Conservation (phyloP, 2,329 filamentous ascomycete species). For the Colletotrichum falcatum region DNA sequence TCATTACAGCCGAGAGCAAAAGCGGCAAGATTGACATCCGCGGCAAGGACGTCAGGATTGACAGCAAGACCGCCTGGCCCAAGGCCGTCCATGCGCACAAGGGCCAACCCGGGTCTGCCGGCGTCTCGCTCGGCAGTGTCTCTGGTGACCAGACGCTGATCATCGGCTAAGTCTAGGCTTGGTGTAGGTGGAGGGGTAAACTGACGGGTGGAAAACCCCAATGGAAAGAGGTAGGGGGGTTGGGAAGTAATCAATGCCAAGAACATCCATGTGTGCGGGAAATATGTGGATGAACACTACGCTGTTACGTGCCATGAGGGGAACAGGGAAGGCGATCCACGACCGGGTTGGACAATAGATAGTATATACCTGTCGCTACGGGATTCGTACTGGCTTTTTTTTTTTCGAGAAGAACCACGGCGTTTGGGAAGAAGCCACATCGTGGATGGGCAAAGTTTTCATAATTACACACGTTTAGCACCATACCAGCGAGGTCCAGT, state of each 20-base stretch:
- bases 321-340: background rate
- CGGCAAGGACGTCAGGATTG: constrained; percentile 58
- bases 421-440: background rate
- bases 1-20: constrained; percentile 53
- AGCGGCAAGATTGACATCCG: constrained; percentile 54
- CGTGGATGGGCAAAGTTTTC: background rate
- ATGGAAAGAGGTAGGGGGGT: too few relatives aligned
- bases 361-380: constrained; percentile 33
- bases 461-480: background rate
- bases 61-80: constrained; percentile 52
- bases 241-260: background rate
- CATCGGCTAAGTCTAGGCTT: background rate
- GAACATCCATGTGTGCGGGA: constrained; percentile 14
- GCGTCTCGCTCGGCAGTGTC: constrained; percentile 7
- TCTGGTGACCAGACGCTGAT: constrained; percentile 14
- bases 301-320: background rate
- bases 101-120: constrained; percentile 39
- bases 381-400: background rate
- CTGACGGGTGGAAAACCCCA: background rate
- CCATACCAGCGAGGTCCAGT: constrained; percentile 15
- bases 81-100: constrained; percentile 48
- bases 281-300: constrained; percentile 15
- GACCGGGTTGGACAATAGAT: background rate
- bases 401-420: background rate
- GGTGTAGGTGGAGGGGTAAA: background rate